phyloP scores from a whole-genome alignment of 768 basidiomycete species.

The Hericium alpestre region DNA sequence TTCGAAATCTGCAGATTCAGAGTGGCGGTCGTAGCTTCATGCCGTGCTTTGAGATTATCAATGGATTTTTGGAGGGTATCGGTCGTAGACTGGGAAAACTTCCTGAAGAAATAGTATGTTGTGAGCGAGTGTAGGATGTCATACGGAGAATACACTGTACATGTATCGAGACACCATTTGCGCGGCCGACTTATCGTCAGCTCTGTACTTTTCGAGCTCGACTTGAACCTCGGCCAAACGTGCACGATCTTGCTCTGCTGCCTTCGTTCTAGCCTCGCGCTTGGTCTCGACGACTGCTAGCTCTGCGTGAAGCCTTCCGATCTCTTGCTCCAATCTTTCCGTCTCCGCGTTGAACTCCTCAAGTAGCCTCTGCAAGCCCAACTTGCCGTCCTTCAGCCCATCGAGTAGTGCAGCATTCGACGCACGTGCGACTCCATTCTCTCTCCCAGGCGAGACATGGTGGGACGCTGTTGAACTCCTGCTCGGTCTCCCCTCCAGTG shows the following conservation, averaged over 20 bases:
- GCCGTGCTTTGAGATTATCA: slow-evolving; percentile 45
- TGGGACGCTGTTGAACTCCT: slow-evolving; percentile 8
- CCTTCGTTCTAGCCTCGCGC: slow-evolving; percentile 35
- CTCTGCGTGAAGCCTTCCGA: slow-evolving; percentile 32
- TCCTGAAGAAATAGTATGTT: slow-evolving; percentile 35
- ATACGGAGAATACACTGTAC: slow-evolving; percentile 28
- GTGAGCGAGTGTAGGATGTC: not conserved
- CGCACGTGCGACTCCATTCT: not conserved
- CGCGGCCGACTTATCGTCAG: slow-evolving; percentile 67
- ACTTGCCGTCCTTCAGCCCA: slow-evolving; percentile 37
- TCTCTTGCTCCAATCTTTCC: slow-evolving; percentile 33
- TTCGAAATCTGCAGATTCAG: slow-evolving; percentile 39
- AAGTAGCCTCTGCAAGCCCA: slow-evolving; percentile 36
- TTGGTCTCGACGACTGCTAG: slow-evolving; percentile 31
- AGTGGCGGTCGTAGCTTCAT: slow-evolving; percentile 50
- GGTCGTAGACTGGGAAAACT: slow-evolving; percentile 71
- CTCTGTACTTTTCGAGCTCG: slow-evolving; percentile 42
- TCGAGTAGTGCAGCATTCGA: slow-evolving; percentile 14
- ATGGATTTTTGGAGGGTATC: slow-evolving; percentile 55
- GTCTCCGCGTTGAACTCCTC: slow-evolving; percentile 39
- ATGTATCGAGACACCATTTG: slow-evolving; percentile 83
- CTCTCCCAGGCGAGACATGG: slow-evolving; percentile 1
- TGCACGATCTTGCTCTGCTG: slow-evolving; percentile 30
- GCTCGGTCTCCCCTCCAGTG: slow-evolving; percentile 39
- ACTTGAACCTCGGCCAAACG: slow-evolving; percentile 36